These are phyloP conservation scores for Gaertneriomyces sp. DNA, from an alignment of 192 early-diverging fungal species.

Conservation along the genomic window DNA sequence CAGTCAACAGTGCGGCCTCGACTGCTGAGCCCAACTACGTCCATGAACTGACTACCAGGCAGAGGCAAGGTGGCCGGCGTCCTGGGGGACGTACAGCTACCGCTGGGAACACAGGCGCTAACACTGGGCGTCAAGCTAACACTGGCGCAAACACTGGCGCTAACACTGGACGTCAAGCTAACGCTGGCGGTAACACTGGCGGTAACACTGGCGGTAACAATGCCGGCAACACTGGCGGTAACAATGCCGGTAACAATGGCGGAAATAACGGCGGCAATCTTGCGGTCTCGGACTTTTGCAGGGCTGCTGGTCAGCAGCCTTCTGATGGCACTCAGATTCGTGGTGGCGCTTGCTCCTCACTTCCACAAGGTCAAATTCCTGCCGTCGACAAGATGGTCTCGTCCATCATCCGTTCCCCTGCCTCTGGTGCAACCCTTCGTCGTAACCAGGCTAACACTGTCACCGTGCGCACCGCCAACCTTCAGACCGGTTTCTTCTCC, in stretches of 20 bases:
- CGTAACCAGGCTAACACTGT: conserved; percentile 26
- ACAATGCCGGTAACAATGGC: conserved; percentile 30
- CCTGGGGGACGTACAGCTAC: too few species aligned
- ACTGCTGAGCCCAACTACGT: too few species aligned
- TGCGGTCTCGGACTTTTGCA: conserved; percentile 32
- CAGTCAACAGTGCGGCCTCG: too few species aligned
- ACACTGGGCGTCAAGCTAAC: too few species aligned
- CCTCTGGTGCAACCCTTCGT: conserved; percentile 27
- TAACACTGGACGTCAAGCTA: too few species aligned
- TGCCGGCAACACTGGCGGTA: conserved; percentile 2
- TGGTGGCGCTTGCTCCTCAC: conserved; percentile 24
- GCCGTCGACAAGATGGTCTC: conserved; percentile 38
- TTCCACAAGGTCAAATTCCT: conserved; percentile 31
- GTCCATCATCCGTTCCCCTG: conserved; percentile 33
- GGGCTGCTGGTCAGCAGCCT: background rate
- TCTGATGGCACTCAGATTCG: conserved; percentile 25
- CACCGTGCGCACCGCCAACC: conserved; percentile 26
- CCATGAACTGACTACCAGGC: too few species aligned
- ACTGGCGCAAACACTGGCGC: too few species aligned
- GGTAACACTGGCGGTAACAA: too few species aligned
- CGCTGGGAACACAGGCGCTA: too few species aligned
- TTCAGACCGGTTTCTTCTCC: conserved; percentile 41
- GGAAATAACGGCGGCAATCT: conserved; percentile 32
- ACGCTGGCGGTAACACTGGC: too few species aligned
- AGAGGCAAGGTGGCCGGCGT: too few species aligned